Percentiles rank a stretch among this genome's conserved stretches.
phyloP scores from a whole-genome alignment of 192 early-diverging fungal species.

The Gonapodya prolifera region DNA sequence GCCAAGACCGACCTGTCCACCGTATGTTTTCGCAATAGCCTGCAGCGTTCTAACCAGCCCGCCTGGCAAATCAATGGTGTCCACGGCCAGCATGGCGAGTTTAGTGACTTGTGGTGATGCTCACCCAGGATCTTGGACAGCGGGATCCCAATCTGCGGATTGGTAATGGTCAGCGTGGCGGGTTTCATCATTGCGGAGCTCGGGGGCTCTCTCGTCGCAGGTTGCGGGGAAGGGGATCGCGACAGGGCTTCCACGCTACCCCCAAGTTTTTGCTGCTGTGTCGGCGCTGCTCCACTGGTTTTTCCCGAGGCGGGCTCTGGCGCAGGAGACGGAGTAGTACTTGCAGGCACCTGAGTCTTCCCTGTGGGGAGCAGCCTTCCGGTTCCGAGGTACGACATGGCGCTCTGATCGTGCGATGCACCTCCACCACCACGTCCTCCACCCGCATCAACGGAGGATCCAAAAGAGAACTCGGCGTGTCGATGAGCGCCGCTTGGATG shows the following conservation, averaged over 20 bases:
- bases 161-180: not conserved
- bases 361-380: not conserved
- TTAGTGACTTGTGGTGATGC: not conserved
- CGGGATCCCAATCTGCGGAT: not conserved
- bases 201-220: not conserved
- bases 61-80: not conserved
- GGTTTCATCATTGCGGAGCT: not conserved
- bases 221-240: not conserved
- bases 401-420: not conserved
- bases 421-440: not conserved
- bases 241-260: not conserved
- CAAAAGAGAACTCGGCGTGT: not conserved
- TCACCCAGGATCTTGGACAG: not conserved
- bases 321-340: too few species aligned
- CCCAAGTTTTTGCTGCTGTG: not conserved
- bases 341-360: too few species aligned
- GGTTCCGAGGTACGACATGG: not conserved
- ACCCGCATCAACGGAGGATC: not conserved
- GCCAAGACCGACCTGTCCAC: not conserved
- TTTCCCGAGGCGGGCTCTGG: too few species aligned
- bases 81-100: not conserved
- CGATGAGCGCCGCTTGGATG: not conserved
- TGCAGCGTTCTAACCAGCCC: not conserved
- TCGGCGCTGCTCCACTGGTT: not conserved
- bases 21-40: not conserved